Conservation (phyloP, 768 basidiomycete species). For the Amylocystis lapponica region DNA sequence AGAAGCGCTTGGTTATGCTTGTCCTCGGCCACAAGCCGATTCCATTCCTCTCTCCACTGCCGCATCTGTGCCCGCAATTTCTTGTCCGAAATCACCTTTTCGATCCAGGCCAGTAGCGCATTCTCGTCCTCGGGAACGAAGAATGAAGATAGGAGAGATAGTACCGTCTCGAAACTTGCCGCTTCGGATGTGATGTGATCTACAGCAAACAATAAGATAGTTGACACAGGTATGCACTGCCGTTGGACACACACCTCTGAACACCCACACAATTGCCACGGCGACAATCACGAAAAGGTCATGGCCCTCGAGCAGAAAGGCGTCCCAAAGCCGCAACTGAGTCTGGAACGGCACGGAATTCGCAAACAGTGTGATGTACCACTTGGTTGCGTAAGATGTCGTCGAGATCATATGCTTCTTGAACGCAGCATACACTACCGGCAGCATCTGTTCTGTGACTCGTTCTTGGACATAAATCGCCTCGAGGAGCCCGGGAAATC, state of each 20-base stretch:
- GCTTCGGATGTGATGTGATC: conserved; percentile 77
- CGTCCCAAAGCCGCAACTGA: conserved; percentile 93
- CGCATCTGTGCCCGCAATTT: conserved; percentile 67
- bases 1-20: conserved; percentile 56
- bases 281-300: conserved; percentile 86
- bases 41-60: conserved; percentile 81
- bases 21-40: conserved; percentile 56
- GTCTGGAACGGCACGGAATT: conserved; percentile 95
- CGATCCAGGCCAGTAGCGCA: conserved; percentile 75
- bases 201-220: conserved; percentile 26
- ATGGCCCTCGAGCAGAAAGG: conserved; percentile 82
- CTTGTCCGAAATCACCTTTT: conserved; percentile 48
- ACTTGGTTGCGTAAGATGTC: conserved; percentile 95
- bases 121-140: conserved; percentile 93
- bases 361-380: conserved; percentile 98
- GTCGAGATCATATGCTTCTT: conserved; percentile 87
- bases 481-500: conserved; percentile 93
- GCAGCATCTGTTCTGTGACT: conserved; percentile 82
- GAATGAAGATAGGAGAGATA: conserved; percentile 89
- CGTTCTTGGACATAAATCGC: conserved; percentile 95
- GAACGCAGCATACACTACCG: conserved; percentile 82
- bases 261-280: conserved; percentile 87
- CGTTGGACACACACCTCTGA: conserved; percentile 54
- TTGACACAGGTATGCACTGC: neutral
- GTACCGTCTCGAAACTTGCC: conserved; percentile 86